Percentiles rank a stretch among this genome's conserved stretches.
Evolutionary conservation across 176 grass and related monocot species (phyloP).

Genomic region (Themeda triandra): DNA sequence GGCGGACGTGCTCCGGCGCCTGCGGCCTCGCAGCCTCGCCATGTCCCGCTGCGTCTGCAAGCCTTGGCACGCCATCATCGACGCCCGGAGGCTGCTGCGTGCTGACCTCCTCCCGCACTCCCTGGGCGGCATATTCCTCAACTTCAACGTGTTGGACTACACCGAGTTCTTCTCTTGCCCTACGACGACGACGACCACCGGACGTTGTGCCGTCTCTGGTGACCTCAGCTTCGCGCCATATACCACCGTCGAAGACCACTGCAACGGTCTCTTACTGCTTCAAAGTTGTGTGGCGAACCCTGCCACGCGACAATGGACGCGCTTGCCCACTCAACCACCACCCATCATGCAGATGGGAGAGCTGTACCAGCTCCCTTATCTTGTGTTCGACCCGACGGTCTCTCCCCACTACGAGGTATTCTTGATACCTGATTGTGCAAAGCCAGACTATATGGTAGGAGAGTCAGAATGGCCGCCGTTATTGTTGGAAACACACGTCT

Average conservation of each 20-base stretch:
- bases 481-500: neutral
- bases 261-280: too few species aligned
- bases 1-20: neutral
- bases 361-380: neutral
- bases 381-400: neutral
- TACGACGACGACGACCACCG: neutral
- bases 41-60: neutral
- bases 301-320: neutral
- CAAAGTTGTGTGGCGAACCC: too few species aligned
- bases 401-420: neutral
- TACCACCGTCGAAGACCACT: neutral
- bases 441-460: neutral
- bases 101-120: neutral
- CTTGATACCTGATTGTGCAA: neutral
- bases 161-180: neutral
- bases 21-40: neutral
- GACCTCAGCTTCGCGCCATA: neutral
- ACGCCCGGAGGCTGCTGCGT: neutral
- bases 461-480: neutral
- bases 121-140: neutral
- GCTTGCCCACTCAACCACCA: neutral
- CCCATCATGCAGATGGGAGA: neutral
- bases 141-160: neutral
- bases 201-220: neutral
- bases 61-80: neutral